Evolutionary conservation across 2,329 filamentous ascomycete genomes (phyloP).

Genomic region (Rutstroemia sp.): DNA sequence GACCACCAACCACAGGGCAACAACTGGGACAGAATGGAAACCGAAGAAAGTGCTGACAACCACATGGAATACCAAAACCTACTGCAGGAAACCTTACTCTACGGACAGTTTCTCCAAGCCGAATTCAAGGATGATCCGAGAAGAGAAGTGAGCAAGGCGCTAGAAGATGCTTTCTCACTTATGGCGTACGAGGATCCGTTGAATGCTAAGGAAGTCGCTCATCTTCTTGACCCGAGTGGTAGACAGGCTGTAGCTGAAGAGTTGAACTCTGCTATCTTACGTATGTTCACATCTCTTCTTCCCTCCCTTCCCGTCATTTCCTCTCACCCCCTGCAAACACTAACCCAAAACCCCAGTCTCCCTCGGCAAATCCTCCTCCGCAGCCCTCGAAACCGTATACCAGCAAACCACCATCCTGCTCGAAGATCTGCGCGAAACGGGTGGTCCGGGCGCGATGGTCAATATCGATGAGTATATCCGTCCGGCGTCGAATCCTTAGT

Average conservation of each 20-base stretch:
- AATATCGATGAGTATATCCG: conserved; percentile 46
- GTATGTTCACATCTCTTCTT: conserved; percentile 29
- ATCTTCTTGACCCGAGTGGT: conserved; percentile 69
- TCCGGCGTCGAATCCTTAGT: not conserved
- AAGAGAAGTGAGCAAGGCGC: conserved; percentile 61
- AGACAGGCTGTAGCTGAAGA: conserved; percentile 81
- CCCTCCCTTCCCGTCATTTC: not conserved
- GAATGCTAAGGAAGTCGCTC: conserved; percentile 64
- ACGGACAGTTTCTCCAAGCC: conserved; percentile 69
- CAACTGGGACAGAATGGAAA: conserved; percentile 45
- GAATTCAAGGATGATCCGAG: conserved; percentile 70
- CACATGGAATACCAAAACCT: conserved; percentile 35
- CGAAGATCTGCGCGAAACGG: conserved; percentile 72
- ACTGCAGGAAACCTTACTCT: conserved; percentile 63
- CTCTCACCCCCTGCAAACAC: not conserved
- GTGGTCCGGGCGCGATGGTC: conserved; percentile 76
- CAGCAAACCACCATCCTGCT: conserved; percentile 82
- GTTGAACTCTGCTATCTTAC: conserved; percentile 83
- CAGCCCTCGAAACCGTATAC: conserved; percentile 76
- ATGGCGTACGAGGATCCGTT: conserved; percentile 81
- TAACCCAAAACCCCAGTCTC: conserved; percentile 52
- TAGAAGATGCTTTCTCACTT: conserved; percentile 81
- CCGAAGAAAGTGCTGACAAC: conserved; percentile 32
- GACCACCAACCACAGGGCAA: conserved; percentile 38
- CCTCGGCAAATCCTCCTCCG: conserved; percentile 79